A percentile compares a stretch with the other conserved stretches of the same genome.
Conservation (phyloP, 202 grass and related monocot species). For the Musa balbisiana region DNA sequence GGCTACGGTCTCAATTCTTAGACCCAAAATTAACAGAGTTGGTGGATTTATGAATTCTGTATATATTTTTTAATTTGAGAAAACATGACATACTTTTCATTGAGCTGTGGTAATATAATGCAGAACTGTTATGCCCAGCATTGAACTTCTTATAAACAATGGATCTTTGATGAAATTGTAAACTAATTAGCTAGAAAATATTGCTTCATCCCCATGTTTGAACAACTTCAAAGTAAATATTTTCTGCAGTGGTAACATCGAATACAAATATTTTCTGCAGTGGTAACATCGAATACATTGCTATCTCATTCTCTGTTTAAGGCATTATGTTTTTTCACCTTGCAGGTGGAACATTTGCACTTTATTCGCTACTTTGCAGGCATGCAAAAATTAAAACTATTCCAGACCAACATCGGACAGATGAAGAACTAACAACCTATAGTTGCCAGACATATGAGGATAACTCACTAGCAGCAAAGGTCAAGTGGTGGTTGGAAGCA, state of each 20-base stretch:
- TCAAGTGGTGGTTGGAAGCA: slow-evolving; percentile 20
- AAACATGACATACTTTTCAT: no score
- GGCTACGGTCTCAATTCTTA: no score
- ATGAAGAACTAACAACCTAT: neutral
- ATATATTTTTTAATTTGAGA: no score
- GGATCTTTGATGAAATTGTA: no score
- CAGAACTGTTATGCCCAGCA: no score
- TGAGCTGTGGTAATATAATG: no score
- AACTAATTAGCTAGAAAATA: no score
- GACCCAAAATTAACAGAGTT: no score
- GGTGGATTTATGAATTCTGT: no score
- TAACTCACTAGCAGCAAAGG: neutral
- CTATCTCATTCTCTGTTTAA: neutral
- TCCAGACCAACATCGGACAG: neutral
- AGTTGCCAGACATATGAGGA: neutral
- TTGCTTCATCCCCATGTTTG: no score
- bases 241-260: neutral
- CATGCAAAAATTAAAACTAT: slow-evolving; percentile 30
- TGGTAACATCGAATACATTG: slow-evolving; percentile 1
- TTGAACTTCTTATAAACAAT: no score
- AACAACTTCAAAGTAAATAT: neutral
- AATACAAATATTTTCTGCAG: neutral
- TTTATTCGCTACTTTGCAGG: slow-evolving; percentile 36
- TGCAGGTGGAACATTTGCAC: slow-evolving; percentile 36
- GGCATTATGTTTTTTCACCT: neutral